These are phyloP conservation scores for Ceratocystis ficicola DNA, from an alignment of 2,329 filamentous ascomycete species.

Conservation along the genomic window DNA sequence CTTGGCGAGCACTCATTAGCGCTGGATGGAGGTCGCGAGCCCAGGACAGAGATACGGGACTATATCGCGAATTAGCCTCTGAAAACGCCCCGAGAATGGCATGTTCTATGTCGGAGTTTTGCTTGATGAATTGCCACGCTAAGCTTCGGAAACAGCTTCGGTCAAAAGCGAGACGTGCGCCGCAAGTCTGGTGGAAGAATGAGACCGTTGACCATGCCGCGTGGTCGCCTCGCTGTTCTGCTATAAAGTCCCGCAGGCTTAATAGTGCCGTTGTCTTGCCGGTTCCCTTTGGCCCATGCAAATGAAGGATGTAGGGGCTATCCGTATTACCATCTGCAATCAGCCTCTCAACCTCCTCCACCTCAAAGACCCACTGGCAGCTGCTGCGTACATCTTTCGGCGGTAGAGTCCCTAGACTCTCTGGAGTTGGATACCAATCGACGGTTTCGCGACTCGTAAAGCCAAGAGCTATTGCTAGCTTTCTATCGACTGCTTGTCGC, in stretches of 20 bases:
- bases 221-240: background rate
- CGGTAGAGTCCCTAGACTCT: background rate
- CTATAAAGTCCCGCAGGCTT: background rate
- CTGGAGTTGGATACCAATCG: background rate
- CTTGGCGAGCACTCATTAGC: background rate
- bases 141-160: background rate
- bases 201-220: background rate
- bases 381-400: background rate
- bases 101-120: background rate
- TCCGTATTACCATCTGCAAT: background rate
- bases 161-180: background rate
- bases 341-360: background rate
- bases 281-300: background rate
- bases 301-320: background rate
- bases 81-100: background rate
- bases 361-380: background rate
- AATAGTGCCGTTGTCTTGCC: slow-evolving; percentile 10
- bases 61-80: background rate
- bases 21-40: background rate
- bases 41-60: background rate
- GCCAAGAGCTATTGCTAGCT: background rate
- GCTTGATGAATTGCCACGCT: background rate
- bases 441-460: background rate
- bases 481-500: background rate
- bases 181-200: background rate